A percentile compares a stretch with the other conserved stretches of the same genome.
phyloP scores from a whole-genome alignment of 352 stramenopile genomes.

The Globisporangium spiculum region DNA sequence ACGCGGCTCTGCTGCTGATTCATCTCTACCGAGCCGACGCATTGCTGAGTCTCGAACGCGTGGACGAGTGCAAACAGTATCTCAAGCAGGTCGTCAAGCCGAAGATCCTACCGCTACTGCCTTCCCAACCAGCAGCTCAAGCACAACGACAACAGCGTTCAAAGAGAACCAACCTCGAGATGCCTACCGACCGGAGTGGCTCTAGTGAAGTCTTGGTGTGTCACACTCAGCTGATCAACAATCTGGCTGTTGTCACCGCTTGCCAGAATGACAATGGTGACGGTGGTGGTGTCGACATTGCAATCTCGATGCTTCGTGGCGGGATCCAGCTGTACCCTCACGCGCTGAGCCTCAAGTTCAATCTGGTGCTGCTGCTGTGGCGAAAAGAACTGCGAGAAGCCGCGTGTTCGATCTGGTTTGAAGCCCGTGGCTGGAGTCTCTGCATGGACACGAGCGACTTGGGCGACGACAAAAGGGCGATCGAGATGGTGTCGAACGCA shows the following conservation, averaged over 20 bases:
- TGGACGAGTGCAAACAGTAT: conserved; percentile 50
- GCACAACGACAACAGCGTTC: conserved; percentile 5
- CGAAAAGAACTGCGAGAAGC: conserved; percentile 36
- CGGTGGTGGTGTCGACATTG: conserved; percentile 26
- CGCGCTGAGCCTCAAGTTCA: conserved; percentile 55
- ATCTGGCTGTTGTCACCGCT: conserved; percentile 53
- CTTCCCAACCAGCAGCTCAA: background rate
- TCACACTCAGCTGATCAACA: conserved; percentile 71
- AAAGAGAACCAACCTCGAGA: background rate
- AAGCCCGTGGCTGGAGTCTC: conserved; percentile 53
- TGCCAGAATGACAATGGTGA: conserved; percentile 24
- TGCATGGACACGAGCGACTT: conserved; percentile 29
- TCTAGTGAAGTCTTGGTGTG: conserved; percentile 30
- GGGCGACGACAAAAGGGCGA: conserved; percentile 17
- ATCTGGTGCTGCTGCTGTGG: conserved; percentile 77
- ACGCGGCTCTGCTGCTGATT: conserved; percentile 30
- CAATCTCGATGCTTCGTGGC: conserved; percentile 42
- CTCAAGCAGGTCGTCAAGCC: conserved; percentile 36
- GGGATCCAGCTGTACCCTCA: conserved; percentile 39
- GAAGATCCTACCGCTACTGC: conserved; percentile 11
- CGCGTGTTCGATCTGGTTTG: conserved; percentile 67
- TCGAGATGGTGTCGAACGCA: conserved; percentile 16
- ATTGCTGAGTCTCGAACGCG: conserved; percentile 69
- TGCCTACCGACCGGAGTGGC: background rate
- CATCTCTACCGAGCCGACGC: conserved; percentile 64